Percentiles rank a stretch among this genome's conserved stretches.
These are phyloP conservation scores for Secale cereale DNA, from an alignment of 176 grass and related monocot genomes.

Conservation along the genomic window DNA sequence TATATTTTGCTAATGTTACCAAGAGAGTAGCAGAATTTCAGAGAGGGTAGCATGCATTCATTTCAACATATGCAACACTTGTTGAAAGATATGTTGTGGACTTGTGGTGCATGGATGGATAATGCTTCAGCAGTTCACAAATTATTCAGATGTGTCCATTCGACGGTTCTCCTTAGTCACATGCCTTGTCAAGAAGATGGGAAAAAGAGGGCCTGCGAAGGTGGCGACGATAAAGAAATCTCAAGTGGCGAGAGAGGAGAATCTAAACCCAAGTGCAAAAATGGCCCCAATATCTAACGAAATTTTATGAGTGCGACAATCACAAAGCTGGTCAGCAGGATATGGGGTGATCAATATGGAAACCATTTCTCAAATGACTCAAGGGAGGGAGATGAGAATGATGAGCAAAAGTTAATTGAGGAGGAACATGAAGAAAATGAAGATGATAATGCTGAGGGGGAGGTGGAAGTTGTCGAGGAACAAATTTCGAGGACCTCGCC, in stretches of 20 bases:
- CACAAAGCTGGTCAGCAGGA: constrained; percentile 57
- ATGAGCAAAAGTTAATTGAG: constrained; percentile 41
- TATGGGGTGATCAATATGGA: constrained; percentile 70
- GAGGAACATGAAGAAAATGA: constrained; percentile 61
- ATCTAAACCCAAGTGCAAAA: constrained; percentile 68
- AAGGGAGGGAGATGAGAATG: constrained; percentile 34
- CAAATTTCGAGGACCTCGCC: constrained; percentile 4
- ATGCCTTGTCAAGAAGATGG: constrained; percentile 55
- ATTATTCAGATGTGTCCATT: constrained; percentile 52
- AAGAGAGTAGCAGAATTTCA: constrained; percentile 59
- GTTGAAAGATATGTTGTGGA: constrained; percentile 46
- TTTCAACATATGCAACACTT: constrained; percentile 33
- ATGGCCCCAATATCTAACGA: constrained; percentile 29
- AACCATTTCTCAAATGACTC: constrained; percentile 51
- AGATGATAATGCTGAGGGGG: constrained; percentile 55
- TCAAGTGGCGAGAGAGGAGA: constrained; percentile 35
- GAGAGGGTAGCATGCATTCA: constrained; percentile 35
- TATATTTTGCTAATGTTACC: constrained; percentile 54
- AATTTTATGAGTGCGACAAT: constrained; percentile 81
- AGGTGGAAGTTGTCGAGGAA: constrained; percentile 22
- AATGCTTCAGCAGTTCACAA: constrained; percentile 65
- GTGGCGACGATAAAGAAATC: constrained; percentile 60
- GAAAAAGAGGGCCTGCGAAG: constrained; percentile 58
- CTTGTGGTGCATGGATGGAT: constrained; percentile 73
- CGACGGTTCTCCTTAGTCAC: constrained; percentile 44